phyloP scores from a whole-genome alignment of 1,139 yeast genomes.

The Sugiyamaella castrensis region DNA sequence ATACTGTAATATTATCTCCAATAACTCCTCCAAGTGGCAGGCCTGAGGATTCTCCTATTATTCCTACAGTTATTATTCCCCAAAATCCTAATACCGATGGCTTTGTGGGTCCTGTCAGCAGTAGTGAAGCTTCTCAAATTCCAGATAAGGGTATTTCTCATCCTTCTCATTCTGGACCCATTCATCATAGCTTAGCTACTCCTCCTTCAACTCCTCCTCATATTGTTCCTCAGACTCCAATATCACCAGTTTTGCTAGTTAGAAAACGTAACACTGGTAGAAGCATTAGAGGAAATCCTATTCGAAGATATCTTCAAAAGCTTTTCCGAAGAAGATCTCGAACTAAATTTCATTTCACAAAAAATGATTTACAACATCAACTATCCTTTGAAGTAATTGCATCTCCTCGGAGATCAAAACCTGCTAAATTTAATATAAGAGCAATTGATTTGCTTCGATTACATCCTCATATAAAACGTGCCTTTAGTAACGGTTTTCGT shows the following conservation, averaged over 20 bases:
- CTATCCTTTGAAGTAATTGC: conserved; percentile 27
- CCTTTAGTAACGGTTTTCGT: not conserved
- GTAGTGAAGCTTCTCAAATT: too few relatives aligned
- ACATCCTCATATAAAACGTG: conserved; percentile 10
- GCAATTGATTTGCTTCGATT: conserved; percentile 14
- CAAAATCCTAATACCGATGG: not conserved
- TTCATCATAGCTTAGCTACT: not conserved
- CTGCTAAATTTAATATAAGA: conserved; percentile 18
- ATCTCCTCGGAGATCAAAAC: conserved; percentile 21
- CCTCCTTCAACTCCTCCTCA: not conserved
- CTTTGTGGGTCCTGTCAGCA: not conserved
- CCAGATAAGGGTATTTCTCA: not conserved
- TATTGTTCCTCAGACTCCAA: not conserved
- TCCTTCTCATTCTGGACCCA: not conserved
- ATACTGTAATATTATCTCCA: too few relatives aligned
- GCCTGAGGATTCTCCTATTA: too few relatives aligned
- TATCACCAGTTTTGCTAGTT: conserved; percentile 25
- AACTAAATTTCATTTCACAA: conserved; percentile 22
- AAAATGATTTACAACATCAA: conserved; percentile 23
- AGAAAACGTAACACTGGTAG: conserved; percentile 25
- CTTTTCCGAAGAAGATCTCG: conserved; percentile 24
- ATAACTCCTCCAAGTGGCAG: too few relatives aligned
- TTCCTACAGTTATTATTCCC: too few relatives aligned
- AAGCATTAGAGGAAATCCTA: conserved; percentile 23
- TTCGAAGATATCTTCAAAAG: conserved; percentile 24